Percentiles rank a stretch among this genome's conserved stretches.
phyloP scores from a whole-genome alignment of 768 basidiomycete species.

The Russula emetica region DNA sequence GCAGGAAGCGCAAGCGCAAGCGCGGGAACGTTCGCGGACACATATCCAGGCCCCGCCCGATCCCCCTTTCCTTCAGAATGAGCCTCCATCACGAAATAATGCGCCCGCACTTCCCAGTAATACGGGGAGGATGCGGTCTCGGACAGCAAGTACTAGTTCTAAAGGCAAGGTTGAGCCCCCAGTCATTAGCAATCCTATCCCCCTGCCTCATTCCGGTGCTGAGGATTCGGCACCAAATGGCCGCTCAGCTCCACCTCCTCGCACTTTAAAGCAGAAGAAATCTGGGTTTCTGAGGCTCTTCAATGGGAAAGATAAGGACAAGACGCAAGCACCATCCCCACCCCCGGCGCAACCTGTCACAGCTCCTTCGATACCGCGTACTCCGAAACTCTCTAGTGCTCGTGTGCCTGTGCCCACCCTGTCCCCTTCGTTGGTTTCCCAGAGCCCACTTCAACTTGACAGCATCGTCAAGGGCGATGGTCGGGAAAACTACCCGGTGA shows the following conservation, averaged over 20 bases:
- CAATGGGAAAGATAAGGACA: slow-evolving; percentile 47
- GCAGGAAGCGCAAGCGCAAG: slow-evolving; percentile 70
- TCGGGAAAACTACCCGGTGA: neutral
- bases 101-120: slow-evolving; percentile 17
- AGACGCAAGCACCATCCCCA: slow-evolving; percentile 51
- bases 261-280: slow-evolving; percentile 66
- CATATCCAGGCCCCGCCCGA: slow-evolving; percentile 38
- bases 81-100: slow-evolving; percentile 30
- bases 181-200: slow-evolving; percentile 23
- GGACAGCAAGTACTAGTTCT: slow-evolving; percentile 54
- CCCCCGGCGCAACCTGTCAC: slow-evolving; percentile 44
- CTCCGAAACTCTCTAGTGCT: slow-evolving; percentile 28
- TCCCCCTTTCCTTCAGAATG: slow-evolving; percentile 36
- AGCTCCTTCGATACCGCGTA: slow-evolving; percentile 18
- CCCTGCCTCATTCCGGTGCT: slow-evolving; percentile 12
- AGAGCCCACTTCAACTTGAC: slow-evolving; percentile 20
- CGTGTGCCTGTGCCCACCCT: slow-evolving; percentile 29
- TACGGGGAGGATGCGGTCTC: slow-evolving; percentile 42
- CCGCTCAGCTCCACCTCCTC: slow-evolving; percentile 35
- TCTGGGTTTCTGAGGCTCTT: slow-evolving; percentile 80
- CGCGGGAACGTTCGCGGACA: slow-evolving; percentile 53
- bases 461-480: slow-evolving; percentile 2
- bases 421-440: slow-evolving; percentile 18
- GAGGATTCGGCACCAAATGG: slow-evolving; percentile 10
- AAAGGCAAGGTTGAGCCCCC: slow-evolving; percentile 40